Conservation (phyloP, 2,329 filamentous ascomycete genomes). For the Ceratocystiopsis brevicomis region DNA sequence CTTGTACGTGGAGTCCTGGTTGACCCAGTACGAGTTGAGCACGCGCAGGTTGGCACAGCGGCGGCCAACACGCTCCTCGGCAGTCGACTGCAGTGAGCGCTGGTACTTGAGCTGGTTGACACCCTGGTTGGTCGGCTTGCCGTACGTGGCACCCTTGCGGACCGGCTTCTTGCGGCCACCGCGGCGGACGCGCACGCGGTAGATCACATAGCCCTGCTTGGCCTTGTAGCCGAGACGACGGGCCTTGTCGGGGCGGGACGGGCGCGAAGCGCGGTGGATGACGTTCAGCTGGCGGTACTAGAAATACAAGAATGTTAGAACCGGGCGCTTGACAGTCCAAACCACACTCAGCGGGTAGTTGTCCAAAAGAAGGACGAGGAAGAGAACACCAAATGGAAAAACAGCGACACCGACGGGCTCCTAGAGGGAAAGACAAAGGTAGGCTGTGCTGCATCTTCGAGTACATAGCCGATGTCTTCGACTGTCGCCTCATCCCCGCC, state of each 20-base stretch:
- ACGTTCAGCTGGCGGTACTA: conserved; percentile 95
- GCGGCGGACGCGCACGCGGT: conserved; percentile 94
- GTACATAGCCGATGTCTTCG: too few species aligned
- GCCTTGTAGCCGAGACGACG: conserved; percentile 99
- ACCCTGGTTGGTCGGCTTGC: conserved; percentile 99
- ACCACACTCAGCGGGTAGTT: conserved; percentile 52
- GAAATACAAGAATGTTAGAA: conserved; percentile 47
- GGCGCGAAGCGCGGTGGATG: conserved; percentile 96
- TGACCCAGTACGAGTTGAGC: conserved; percentile 99
- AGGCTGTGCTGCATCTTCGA: too few species aligned
- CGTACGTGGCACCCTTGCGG: conserved; percentile 96
- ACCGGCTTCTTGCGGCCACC: conserved; percentile 96
- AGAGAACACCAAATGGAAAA: too few species aligned
- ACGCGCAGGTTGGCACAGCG: conserved; percentile 98
- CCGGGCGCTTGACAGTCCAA: conserved; percentile 16
- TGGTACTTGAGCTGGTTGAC: conserved; percentile 99
- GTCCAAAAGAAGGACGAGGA: too few species aligned
- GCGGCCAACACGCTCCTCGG: conserved; percentile 98
- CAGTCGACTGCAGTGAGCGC: conserved; percentile 91
- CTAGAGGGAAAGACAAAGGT: too few species aligned
- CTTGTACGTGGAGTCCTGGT: conserved; percentile 99
- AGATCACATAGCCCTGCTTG: conserved; percentile 99
- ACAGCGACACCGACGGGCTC: too few species aligned
- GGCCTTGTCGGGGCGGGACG: conserved; percentile 98
- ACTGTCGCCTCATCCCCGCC: too few species aligned